Percentiles rank a stretch among this genome's conserved stretches.
These are phyloP conservation scores for Globisporangium canariense DNA, from an alignment of 352 stramenopile genomes.

Conservation along the genomic window DNA sequence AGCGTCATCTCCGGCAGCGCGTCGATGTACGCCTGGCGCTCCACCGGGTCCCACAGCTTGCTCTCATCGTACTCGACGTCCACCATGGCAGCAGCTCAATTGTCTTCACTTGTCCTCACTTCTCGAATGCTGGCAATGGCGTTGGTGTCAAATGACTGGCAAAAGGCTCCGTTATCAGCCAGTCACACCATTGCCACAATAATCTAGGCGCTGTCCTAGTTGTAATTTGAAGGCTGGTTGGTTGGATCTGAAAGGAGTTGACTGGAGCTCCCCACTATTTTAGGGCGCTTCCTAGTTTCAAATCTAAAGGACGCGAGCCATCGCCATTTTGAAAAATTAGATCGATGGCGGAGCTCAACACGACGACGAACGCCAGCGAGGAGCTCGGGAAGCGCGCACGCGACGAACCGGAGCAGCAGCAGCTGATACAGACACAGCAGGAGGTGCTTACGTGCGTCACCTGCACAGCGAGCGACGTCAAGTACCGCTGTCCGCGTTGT, in stretches of 20 bases:
- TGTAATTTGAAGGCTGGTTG: neutral
- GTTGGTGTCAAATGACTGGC: conserved; percentile 20
- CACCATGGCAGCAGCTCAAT: conserved; percentile 45
- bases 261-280: neutral
- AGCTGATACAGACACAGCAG: conserved; percentile 19
- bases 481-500: conserved; percentile 84
- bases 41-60: conserved; percentile 76
- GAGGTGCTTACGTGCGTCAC: conserved; percentile 32
- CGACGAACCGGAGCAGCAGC: neutral
- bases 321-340: conserved; percentile 8
- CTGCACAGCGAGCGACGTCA: conserved; percentile 53
- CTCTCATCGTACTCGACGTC: conserved; percentile 87
- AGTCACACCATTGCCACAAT: conserved; percentile 7
- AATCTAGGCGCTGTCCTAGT: conserved; percentile 7
- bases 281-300: conserved; percentile 3
- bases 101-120: neutral
- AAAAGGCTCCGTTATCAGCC: conserved; percentile 5
- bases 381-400: conserved; percentile 32
- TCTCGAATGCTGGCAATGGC: neutral
- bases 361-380: neutral
- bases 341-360: conserved; percentile 11
- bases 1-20: conserved; percentile 83
- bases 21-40: conserved; percentile 85
- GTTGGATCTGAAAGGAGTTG: neutral
- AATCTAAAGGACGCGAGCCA: conserved; percentile 15